Evolutionary conservation across 805 yeast species (phyloP).

Genomic region (Blastobotrys terrestris): DNA sequence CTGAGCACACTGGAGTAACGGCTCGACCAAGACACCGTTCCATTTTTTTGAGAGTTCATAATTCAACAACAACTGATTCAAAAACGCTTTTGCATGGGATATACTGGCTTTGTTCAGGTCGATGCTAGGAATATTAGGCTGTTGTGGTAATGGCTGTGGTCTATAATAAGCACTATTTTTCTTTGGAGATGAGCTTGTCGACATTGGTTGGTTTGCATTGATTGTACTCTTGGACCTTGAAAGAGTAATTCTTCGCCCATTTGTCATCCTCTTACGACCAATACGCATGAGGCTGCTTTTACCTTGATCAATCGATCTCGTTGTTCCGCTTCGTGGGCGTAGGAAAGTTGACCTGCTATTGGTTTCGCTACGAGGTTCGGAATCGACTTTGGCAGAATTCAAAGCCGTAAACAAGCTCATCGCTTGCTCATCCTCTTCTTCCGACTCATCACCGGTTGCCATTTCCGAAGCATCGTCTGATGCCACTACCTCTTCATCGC

Average conservation of each 20-base stretch:
- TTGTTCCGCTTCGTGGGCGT: constrained; percentile 22
- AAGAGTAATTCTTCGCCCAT: not conserved
- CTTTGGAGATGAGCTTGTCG: constrained; percentile 4
- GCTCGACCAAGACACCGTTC: constrained; percentile 46
- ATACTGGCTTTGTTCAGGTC: constrained; percentile 30
- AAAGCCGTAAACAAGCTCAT: constrained; percentile 20
- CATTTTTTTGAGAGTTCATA: constrained; percentile 44
- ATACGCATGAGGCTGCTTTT: constrained; percentile 14
- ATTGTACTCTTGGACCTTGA: constrained; percentile 2
- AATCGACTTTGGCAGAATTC: constrained; percentile 9
- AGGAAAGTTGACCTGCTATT: constrained; percentile 7
- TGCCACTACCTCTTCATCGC: constrained; percentile 4
- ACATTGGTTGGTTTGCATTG: not conserved
- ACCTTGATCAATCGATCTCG: constrained; percentile 11
- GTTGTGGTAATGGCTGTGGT: constrained; percentile 4
- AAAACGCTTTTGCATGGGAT: constrained; percentile 25
- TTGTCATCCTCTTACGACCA: constrained; percentile 16
- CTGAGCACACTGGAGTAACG: constrained; percentile 51
- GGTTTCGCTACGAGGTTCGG: not conserved
- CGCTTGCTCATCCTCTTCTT: constrained; percentile 22
- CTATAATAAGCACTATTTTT: constrained; percentile 1
- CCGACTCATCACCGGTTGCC: constrained; percentile 5
- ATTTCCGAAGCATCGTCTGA: constrained; percentile 6
- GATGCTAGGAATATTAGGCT: constrained; percentile 11
- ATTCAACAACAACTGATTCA: constrained; percentile 28